A percentile compares a stretch with the other conserved stretches of the same genome.
These are phyloP conservation scores for Neofusicoccum umdonicola DNA, from an alignment of 2,329 filamentous ascomycete genomes.

Conservation along the genomic window DNA sequence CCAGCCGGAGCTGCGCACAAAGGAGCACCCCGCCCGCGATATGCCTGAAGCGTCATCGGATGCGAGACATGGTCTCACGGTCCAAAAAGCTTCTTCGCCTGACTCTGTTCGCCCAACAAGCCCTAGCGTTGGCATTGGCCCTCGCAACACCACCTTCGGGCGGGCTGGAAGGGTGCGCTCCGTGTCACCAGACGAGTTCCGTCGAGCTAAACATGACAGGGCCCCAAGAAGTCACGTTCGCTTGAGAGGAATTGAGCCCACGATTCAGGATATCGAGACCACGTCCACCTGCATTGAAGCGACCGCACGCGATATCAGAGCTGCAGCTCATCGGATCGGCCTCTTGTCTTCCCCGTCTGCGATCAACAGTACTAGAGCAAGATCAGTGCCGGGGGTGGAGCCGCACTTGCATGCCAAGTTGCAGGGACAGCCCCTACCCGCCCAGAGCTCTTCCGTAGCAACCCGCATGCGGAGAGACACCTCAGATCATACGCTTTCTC, in stretches of 20 bases:
- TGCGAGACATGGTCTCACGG: not conserved
- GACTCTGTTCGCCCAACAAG: not conserved
- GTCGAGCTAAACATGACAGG: constrained; percentile 6
- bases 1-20: not conserved
- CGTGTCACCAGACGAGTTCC: not conserved
- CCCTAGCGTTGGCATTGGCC: constrained; percentile 6
- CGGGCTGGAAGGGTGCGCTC: not conserved
- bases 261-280: not conserved
- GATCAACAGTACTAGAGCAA: not conserved
- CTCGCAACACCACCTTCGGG: not conserved
- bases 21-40: not conserved
- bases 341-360: not conserved
- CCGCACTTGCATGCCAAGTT: not conserved
- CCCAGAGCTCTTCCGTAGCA: not conserved
- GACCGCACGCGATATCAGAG: not conserved
- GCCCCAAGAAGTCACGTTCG: not conserved
- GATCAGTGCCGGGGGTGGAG: not conserved
- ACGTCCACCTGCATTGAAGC: constrained; percentile 1
- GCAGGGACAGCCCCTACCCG: constrained; percentile 17
- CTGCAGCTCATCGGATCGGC: constrained; percentile 1
- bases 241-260: not conserved
- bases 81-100: not conserved
- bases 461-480: constrained; percentile 15
- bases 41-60: not conserved
- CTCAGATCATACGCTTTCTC: not conserved